Base-by-base conservation (phyloP, 371 early-diverging fungal genomes). In the Rhizopus arrhizus region DNA sequence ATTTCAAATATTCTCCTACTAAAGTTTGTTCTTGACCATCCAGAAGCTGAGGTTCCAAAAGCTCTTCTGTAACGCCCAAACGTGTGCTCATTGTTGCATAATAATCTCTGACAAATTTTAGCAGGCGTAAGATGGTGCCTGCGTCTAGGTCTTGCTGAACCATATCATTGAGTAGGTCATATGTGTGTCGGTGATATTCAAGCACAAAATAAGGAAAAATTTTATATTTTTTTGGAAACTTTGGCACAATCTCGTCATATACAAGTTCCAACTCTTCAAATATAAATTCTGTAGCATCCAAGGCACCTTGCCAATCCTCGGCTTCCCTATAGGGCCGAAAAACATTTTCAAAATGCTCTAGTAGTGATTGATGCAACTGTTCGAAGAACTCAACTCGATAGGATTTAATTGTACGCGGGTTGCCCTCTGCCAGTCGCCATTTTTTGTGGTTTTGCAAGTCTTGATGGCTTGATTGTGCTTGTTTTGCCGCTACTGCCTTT, bases 41-140 rank as follows among this genome's bases (percentile, higher is more conserved):
- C 56, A 98, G 73, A 31, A 98, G 68, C 46, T 88, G 80, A 12
- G 98, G 99, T 67, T 93, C 93, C 34, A 98, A 75, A 42, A 93
- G 75, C 58, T 96, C 96, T 70, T 95, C 92, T 0, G 92, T 84
- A 12, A 97, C 91, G 11, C 94, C 91, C 33, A 97, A 75, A 16
- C 93, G 82, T 12, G 84, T 87, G 59, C 86, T 86, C 92, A 98
- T 94, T 33, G 81, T 89, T 15, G 74, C 74, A 73, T 96, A 91
- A 74, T 98, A 97, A 61, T 95, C 96, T 41, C 94, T 81, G 9
- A 94, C 91, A 89, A 95, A 97, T 10, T 90, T 83, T 56, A 96
- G 69, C 16, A 97, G 72, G 48, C 80, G 73, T 56, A 98, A 73
- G 43, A 97, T 96, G 5, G 86, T 82, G 4, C 90, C 92, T 5